A percentile compares a stretch with the other conserved stretches of the same genome.
Conservation (phyloP, 2,329 filamentous ascomycete species). For the Stenocarpella maydis region DNA sequence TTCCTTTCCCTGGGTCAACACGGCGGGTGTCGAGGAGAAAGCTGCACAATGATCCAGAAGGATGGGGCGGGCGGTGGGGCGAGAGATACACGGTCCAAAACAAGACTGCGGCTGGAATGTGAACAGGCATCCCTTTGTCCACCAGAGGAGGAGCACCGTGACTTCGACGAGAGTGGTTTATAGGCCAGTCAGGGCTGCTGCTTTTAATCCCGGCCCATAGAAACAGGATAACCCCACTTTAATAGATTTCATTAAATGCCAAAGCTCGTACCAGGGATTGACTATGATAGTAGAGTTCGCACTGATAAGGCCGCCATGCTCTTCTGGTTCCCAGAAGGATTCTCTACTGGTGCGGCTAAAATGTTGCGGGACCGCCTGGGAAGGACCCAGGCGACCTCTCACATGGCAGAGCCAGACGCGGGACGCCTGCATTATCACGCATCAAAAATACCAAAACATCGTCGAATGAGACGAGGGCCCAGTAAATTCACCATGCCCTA, state of each 20-base stretch:
- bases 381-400: neutral
- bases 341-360: constrained; percentile 13
- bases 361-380: neutral
- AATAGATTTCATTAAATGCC: too few relatives aligned
- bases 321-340: too few relatives aligned
- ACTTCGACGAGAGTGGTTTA: too few relatives aligned
- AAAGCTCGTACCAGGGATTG: too few relatives aligned
- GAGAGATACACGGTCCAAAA: neutral
- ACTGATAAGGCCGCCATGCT: too few relatives aligned
- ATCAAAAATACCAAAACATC: constrained; percentile 14
- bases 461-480: constrained; percentile 1
- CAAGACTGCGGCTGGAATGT: constrained; percentile 16
- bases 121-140: constrained; percentile 5
- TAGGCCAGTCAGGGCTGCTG: too few relatives aligned
- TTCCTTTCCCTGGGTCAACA: neutral
- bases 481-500: neutral
- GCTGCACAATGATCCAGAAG: constrained; percentile 17
- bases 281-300: too few relatives aligned
- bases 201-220: too few relatives aligned
- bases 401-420: constrained; percentile 4
- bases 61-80: constrained; percentile 11
- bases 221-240: too few relatives aligned
- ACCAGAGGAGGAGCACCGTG: too few relatives aligned
- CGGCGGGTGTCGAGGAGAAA: neutral
- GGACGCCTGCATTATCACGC: constrained; percentile 21